phyloP scores from a whole-genome alignment of 179 eudicot species.

The Nepenthes alata region DNA sequence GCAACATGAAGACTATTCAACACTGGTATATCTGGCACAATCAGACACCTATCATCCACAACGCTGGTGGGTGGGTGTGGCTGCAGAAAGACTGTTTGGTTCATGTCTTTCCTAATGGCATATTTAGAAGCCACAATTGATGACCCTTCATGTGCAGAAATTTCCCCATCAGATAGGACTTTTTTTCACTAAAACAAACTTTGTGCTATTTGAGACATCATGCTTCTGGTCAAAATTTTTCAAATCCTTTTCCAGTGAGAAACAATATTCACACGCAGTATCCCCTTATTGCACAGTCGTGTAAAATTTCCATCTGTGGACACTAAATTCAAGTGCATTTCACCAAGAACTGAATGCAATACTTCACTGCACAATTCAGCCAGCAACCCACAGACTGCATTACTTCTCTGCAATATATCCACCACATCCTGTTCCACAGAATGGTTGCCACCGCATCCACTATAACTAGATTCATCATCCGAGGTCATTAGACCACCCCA shows the following conservation, averaged over 20 bases:
- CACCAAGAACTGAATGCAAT: neutral
- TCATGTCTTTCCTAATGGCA: neutral
- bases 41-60: no score
- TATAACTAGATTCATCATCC: conserved; percentile 5
- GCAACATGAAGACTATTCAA: conserved; percentile 12
- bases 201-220: neutral
- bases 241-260: neutral
- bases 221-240: neutral
- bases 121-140: conserved; percentile 14
- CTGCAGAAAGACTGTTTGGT: neutral
- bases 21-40: no score
- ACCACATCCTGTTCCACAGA: neutral
- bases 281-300: neutral
- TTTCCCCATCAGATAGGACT: conserved; percentile 9
- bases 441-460: conserved; percentile 4
- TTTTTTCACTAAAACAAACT: conserved; percentile 10
- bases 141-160: conserved; percentile 10
- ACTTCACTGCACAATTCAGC: neutral
- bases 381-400: neutral
- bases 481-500: conserved; percentile 8
- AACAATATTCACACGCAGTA: neutral
- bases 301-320: neutral
- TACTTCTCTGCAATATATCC: neutral
- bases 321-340: neutral
- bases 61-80: no score